phyloP scores from a whole-genome alignment of 177 flowering plant genomes.

The Tripterygium wilfordii region DNA sequence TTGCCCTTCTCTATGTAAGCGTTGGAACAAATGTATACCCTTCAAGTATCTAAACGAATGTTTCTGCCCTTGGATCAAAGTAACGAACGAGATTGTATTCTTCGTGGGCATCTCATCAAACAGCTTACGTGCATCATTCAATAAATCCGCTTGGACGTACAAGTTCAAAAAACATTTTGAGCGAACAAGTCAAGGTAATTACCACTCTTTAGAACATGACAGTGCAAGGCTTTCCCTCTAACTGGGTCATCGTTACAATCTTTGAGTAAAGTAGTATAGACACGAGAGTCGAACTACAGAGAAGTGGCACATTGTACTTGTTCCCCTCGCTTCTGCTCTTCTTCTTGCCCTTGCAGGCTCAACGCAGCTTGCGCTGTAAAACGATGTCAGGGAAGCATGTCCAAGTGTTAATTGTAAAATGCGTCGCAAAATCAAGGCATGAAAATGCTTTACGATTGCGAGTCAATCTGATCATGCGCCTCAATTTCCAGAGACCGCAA shows the following conservation, averaged over 20 bases:
- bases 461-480: constrained; percentile 21
- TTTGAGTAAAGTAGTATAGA: constrained; percentile 30
- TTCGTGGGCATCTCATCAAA: constrained; percentile 69
- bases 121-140: constrained; percentile 43
- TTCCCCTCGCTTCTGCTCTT: too few relatives aligned
- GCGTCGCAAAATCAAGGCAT: too few relatives aligned
- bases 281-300: constrained; percentile 26
- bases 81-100: constrained; percentile 74
- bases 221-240: constrained; percentile 45
- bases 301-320: too few relatives aligned
- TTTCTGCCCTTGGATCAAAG: constrained; percentile 54
- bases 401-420: constrained; percentile 1
- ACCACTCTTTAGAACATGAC: constrained; percentile 56
- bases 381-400: constrained; percentile 1
- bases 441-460: constrained; percentile 1
- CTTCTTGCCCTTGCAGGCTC: too few relatives aligned
- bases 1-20: too few relatives aligned
- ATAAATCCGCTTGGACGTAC: constrained; percentile 41
- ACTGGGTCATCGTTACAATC: constrained; percentile 24
- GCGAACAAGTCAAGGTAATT: constrained; percentile 73
- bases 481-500: not conserved
- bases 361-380: constrained; percentile 12
- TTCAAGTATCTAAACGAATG: constrained; percentile 51
- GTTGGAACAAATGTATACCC: constrained; percentile 34
- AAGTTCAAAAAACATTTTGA: constrained; percentile 49